phyloP scores from a whole-genome alignment of 1,284 basidiomycete genomes.

The Trichosporon sp. region DNA sequence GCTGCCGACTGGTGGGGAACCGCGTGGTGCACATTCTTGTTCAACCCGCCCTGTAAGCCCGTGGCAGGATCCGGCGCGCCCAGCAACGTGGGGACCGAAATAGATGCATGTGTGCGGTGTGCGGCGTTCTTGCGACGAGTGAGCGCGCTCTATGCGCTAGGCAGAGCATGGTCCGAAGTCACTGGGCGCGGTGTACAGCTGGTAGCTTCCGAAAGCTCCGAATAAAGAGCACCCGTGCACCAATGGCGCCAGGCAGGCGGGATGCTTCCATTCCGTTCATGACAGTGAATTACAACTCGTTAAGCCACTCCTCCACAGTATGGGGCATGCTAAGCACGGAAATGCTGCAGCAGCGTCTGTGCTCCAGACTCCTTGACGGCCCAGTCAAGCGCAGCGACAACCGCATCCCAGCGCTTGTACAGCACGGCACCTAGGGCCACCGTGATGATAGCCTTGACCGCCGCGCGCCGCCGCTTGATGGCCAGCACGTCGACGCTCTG shows the following conservation, averaged over 20 bases:
- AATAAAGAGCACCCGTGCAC: background rate
- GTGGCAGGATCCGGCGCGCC: background rate
- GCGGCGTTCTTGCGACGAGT: too few relatives aligned
- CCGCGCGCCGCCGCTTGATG: slow-evolving; percentile 2
- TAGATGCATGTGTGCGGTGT: too few relatives aligned
- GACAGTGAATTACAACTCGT: background rate
- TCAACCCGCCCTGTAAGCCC: background rate
- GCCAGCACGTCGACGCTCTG: slow-evolving; percentile 1
- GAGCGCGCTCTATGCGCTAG: too few relatives aligned
- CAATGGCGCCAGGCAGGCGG: background rate
- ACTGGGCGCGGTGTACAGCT: too few relatives aligned
- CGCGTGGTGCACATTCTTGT: background rate
- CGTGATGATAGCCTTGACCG: background rate
- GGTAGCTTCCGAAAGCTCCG: background rate
- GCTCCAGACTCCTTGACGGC: background rate
- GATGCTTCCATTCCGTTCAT: background rate
- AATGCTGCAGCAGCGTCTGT: background rate
- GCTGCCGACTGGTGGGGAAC: background rate
- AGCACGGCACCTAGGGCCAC: background rate
- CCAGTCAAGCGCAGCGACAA: background rate
- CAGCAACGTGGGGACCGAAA: background rate
- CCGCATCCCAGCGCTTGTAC: background rate
- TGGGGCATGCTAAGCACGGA: background rate
- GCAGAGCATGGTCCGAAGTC: too few relatives aligned
- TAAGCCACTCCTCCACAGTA: background rate